These are phyloP conservation scores for Cymbopogon flexuosus DNA, from an alignment of 202 grass and related monocot genomes.

Conservation along the genomic window DNA sequence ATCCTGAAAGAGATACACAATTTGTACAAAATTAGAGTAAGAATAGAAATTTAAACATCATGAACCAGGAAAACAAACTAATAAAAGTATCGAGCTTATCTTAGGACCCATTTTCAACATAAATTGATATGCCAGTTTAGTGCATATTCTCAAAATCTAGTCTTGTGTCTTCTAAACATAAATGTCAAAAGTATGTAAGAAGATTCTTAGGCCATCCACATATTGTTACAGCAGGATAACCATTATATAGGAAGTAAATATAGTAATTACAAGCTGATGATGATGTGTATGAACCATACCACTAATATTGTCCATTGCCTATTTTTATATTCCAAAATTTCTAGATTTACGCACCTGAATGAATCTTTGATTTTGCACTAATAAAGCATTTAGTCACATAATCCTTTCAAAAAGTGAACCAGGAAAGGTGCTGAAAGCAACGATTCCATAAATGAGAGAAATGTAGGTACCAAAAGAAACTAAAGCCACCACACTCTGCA, in stretches of 20 bases:
- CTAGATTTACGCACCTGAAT: not conserved
- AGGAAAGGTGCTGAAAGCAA: slow-evolving; percentile 23
- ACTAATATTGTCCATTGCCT: not conserved
- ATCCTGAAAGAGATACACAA: slow-evolving; percentile 39
- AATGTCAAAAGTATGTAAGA: not conserved
- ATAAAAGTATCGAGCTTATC: not conserved
- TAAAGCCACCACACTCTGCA: not conserved
- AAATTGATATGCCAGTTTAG: not conserved
- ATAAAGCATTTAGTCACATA: not conserved
- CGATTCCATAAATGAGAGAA: not conserved
- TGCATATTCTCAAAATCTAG: not conserved
- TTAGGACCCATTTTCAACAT: not conserved
- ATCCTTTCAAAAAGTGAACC: not conserved
- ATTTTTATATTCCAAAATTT: not conserved
- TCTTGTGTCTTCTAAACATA: slow-evolving; percentile 11
- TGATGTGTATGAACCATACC: not conserved
- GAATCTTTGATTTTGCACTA: not conserved
- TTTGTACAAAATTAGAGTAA: slow-evolving; percentile 15
- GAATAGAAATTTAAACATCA: not conserved
- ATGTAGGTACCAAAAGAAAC: not conserved
- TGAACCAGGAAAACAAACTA: not conserved
- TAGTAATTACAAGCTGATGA: not conserved
- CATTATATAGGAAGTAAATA: not conserved
- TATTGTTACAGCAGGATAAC: not conserved
- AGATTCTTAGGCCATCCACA: not conserved